phyloP scores from a whole-genome alignment of 352 stramenopile genomes.

The Phytophthora megakarya region DNA sequence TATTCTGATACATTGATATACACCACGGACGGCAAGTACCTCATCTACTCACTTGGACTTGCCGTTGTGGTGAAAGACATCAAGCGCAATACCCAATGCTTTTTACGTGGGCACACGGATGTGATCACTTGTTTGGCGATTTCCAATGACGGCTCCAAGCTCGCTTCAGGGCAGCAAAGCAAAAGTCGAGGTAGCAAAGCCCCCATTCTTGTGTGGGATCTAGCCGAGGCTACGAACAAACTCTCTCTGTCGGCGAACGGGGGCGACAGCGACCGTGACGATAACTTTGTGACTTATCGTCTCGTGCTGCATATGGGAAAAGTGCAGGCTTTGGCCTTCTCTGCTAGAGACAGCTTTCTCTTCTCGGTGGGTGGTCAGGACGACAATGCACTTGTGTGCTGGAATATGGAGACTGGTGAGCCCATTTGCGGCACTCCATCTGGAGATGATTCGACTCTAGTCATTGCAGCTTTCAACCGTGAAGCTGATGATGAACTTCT shows the following conservation, averaged over 20 bases:
- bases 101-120: conserved; percentile 93
- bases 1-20: conserved; percentile 79
- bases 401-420: conserved; percentile 90
- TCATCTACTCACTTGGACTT: conserved; percentile 88
- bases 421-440: conserved; percentile 93
- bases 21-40: conserved; percentile 76
- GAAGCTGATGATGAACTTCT: conserved; percentile 91
- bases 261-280: conserved; percentile 38
- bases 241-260: conserved; percentile 70
- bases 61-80: conserved; percentile 87
- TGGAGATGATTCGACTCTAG: conserved; percentile 92
- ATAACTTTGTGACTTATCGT: conserved; percentile 80
- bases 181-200: conserved; percentile 94
- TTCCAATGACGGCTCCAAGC: conserved; percentile 88
- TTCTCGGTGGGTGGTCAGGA: conserved; percentile 95
- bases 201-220: conserved; percentile 95
- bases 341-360: conserved; percentile 85
- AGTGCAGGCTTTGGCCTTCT: conserved; percentile 94
- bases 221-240: conserved; percentile 79
- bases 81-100: conserved; percentile 76
- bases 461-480: conserved; percentile 87
- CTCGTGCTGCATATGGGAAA: conserved; percentile 96
- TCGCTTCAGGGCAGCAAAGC: conserved; percentile 92
- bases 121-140: conserved; percentile 93
- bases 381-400: conserved; percentile 97